These are phyloP conservation scores for Phaeodactylum tricornutum DNA, from an alignment of 108 stramenopile genomes.

Conservation along the genomic window DNA sequence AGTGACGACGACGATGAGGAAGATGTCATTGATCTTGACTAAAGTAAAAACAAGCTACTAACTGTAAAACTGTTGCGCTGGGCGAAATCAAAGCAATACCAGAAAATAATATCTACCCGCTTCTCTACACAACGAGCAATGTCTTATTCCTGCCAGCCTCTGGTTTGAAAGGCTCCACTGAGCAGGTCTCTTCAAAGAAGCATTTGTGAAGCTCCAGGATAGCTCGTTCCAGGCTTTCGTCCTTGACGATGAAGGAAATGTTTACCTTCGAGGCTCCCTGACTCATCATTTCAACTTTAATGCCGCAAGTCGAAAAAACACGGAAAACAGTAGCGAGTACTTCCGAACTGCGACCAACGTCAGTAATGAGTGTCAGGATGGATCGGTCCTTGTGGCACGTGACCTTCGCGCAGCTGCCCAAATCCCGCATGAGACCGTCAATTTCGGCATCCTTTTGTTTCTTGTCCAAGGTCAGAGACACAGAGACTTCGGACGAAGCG, in stretches of 20 bases:
- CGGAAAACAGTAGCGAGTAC: conserved; percentile 90
- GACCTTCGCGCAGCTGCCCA: conserved; percentile 58
- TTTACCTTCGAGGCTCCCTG: conserved; percentile 96
- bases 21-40: conserved; percentile 74
- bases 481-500: conserved; percentile 95
- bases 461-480: conserved; percentile 94
- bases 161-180: no score
- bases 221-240: conserved; percentile 65
- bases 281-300: conserved; percentile 89
- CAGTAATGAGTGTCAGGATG: conserved; percentile 90
- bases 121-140: no score
- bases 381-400: conserved; percentile 48
- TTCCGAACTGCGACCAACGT: conserved; percentile 78
- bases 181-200: conserved; percentile 78
- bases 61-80: no score
- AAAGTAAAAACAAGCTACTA: no score
- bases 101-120: no score
- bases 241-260: conserved; percentile 77
- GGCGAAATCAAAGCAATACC: no score
- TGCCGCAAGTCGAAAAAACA: conserved; percentile 60
- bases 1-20: conserved; percentile 35
- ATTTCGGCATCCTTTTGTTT: conserved; percentile 59
- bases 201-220: conserved; percentile 69
- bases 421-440: conserved; percentile 29
- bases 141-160: no score